Base-by-base conservation (phyloP, 768 basidiomycete genomes). In the Leccinum fibrillosum region DNA sequence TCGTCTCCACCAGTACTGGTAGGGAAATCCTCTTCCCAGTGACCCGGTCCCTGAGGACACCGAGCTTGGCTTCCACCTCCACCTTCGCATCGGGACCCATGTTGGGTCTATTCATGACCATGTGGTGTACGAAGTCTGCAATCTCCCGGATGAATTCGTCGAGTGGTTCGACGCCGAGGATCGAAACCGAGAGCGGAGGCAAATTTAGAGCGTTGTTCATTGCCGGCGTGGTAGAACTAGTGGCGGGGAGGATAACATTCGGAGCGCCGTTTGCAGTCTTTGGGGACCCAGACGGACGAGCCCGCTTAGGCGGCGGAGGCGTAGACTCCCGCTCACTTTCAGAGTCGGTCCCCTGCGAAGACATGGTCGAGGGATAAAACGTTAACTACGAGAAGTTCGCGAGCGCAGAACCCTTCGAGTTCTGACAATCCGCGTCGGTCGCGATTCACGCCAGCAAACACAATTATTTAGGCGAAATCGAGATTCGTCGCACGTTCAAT, bases 91-190 rank as follows among this genome's bases (percentile, higher is more conserved):
- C 66, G 34, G 78, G 78, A 34, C 84, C 83, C 53, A 81, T 68
- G 62, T 84, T 79, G 19, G 84, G 81, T 23, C 82, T 80, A 5
- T 77, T 84, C 54, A 69, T 66, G 64, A 92, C 84, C 77, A 81
- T 85, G 66, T 87, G 86, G 73, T 86, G 85, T 39, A 95, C 77
- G 73, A 92, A 97, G 75, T 96, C 92, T 37, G 92, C 94, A 56
- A 97, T 81, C 69, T 93, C 90, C 69, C 85, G 85, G 70, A 94
- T 93, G 69, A 97, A 94, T 68, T 96, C 94, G 72, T 97, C 94
- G 30, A 92, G 76, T 2, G 94, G 94, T 69, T 95, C 94, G 52
- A 93, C 86, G 54, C 89, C 90, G 28, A 97, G 83, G 62, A 95
- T 92, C 15, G 89, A 91, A 44, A 87, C 77, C 2, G 88, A 88